Base-by-base conservation (phyloP, 331 rosid genomes). In the Arachis monticola region DNA sequence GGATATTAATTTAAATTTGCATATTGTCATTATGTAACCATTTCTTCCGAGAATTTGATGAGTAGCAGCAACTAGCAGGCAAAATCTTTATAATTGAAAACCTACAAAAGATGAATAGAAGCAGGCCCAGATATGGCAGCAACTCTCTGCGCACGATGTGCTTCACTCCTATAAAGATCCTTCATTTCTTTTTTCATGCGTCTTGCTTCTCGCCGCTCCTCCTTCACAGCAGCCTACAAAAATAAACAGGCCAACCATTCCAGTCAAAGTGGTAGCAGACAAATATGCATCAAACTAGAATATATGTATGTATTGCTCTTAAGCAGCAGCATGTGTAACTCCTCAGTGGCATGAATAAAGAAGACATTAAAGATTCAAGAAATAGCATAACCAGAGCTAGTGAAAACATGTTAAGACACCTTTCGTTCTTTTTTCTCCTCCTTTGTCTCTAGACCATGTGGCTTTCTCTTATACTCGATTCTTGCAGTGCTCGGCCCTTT, bases 351-450 rank as follows among this genome's bases (percentile, higher is more conserved):
- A 52, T 52, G 44, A 27, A 58, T 65, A 48, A 11, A 73, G 22
- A 42, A 74, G 63, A 75, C 41, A 79, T 32, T n/a, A 57, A 27
- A 64, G 10, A 74, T 27, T 44, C 50, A 8, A 59, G 22, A 22
- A n/a, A 22, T 41, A 14, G 30, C 9, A 72, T 66, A 60, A 51
- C 38, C 27, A 73, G 27, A 59, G 57, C 17, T 40, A 46, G 80
- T 17, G 17, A 31, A 53, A 70, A 64, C 68, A 59, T 35, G 46
- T 64, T 11, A 27, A 64, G 41, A 64, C 78, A 94, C 99, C 97
- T 95, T 92, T 14, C 99, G 78, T 83, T 92, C 99, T 83, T 89
- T 90, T 79, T 90, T 92, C 84, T 89, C 96, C 86, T 87, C 97
- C 79, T 88, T 87, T 31, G 97, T 77, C 87, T 95, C 99, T 72